Evolutionary conservation across 108 stramenopile species (phyloP), one percentile per base, ranked within the genome.

Genomic region (Nitzschia sp.): DNA sequence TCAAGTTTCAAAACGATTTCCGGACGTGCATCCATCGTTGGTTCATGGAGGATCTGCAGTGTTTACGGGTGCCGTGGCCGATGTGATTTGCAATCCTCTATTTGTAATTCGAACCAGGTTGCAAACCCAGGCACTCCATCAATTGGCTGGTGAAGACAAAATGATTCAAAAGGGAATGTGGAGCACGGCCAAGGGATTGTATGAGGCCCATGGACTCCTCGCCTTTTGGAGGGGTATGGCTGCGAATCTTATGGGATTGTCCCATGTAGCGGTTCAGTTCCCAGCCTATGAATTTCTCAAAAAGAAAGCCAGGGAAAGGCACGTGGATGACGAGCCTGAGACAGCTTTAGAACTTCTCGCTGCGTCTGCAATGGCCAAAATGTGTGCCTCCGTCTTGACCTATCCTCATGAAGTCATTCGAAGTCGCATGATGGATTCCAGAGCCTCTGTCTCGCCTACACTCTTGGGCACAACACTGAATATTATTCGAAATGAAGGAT

Each of bases 381-480:
- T 94, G 78, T 73, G 72, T 50, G 95, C 95, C 10, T 86, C 86
- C 10, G 29, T 83, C 7, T 51, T 93, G 21, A 90, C 90, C 2
- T 96, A 96, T 78, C 95, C 95, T 15, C 95, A 96, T 64, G 95
- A 96, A 71, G 95, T 96, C 14, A 69, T 94, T 22, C 73, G 95
- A 44, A 79, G 80, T 65, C 82, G 95, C 24, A 94, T 96, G 89
- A 87, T 90, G 89, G 95, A 96, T 77, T 79, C 83, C 44, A 66
- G 92, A 46, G 59, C 63, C 2, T 21, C 73, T 6, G 61, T 51
- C 8, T 65, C 75, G 34, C 77, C 77, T 17, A 62, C 73, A 17
- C 63, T 92, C 3, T 50, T 67, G 7, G 64, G 64, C 8, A 93
- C 88, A 15, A 63, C 73, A 20, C 15, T 52, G 41, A 75, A 71